phyloP scores from a whole-genome alignment of 352 stramenopile species.

The Pythium sp. region DNA sequence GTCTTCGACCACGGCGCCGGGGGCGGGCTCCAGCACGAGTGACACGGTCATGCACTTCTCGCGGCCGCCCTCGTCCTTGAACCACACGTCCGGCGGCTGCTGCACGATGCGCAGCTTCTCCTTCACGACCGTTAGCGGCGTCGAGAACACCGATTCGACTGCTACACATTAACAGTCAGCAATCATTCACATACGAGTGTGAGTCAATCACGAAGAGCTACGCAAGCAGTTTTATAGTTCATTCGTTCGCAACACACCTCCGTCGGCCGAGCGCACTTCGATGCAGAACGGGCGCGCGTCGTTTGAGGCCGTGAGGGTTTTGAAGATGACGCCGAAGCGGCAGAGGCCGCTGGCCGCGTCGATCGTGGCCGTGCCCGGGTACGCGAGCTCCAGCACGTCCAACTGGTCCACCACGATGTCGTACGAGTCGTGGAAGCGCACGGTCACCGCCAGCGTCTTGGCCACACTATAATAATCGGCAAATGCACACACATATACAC shows the following conservation, averaged over 20 bases:
- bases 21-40: slow-evolving; percentile 74
- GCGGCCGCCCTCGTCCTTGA: slow-evolving; percentile 95
- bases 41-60: slow-evolving; percentile 94
- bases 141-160: slow-evolving; percentile 63
- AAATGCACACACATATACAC: neutral
- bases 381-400: slow-evolving; percentile 28
- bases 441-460: slow-evolving; percentile 46
- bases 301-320: slow-evolving; percentile 48
- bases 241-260: slow-evolving; percentile 8
- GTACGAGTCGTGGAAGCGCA: slow-evolving; percentile 78
- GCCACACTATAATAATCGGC: slow-evolving; percentile 20
- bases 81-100: slow-evolving; percentile 91
- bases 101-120: slow-evolving; percentile 76
- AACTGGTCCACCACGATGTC: slow-evolving; percentile 66
- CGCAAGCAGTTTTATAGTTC: neutral
- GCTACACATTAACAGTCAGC: slow-evolving; percentile 16
- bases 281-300: slow-evolving; percentile 70
- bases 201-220: neutral
- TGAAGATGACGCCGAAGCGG: slow-evolving; percentile 41
- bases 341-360: slow-evolving; percentile 42
- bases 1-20: slow-evolving; percentile 63
- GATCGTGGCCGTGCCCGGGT: slow-evolving; percentile 20
- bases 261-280: slow-evolving; percentile 48
- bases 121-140: slow-evolving; percentile 64
- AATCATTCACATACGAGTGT: neutral